These are phyloP conservation scores for Colletotrichum tabaci DNA, from an alignment of 2,329 filamentous ascomycete species.

Conservation along the genomic window DNA sequence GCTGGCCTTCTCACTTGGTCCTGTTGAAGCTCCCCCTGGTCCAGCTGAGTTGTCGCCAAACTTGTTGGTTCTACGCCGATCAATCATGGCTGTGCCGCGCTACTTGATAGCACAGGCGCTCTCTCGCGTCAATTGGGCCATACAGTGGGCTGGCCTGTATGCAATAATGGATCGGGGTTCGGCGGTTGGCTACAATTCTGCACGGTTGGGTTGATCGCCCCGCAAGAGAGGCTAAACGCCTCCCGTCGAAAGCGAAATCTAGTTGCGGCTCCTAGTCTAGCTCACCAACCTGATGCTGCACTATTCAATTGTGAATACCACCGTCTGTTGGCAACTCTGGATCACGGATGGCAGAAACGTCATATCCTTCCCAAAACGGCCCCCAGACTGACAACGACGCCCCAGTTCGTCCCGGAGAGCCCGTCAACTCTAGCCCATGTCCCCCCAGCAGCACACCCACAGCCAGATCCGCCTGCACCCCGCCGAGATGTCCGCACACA, in stretches of 20 bases:
- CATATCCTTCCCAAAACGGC: neutral
- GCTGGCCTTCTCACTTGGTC: conserved; percentile 2
- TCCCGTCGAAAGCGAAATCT: neutral
- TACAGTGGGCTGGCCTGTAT: neutral
- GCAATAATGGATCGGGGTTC: neutral
- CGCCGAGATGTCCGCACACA: neutral
- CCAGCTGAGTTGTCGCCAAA: conserved; percentile 27
- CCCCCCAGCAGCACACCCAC: conserved; percentile 6
- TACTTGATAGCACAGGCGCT: neutral
- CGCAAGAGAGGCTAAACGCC: neutral
- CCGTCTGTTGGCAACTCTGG: neutral
- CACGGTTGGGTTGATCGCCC: neutral
- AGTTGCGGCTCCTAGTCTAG: neutral
- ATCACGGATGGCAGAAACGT: neutral
- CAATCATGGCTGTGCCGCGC: conserved; percentile 23
- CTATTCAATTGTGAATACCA: neutral
- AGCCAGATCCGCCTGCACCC: neutral
- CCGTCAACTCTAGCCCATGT: conserved; percentile 3
- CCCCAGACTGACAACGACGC: neutral
- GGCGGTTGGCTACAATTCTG: neutral
- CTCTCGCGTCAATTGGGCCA: conserved; percentile 11
- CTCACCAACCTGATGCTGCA: neutral
- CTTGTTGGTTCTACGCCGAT: conserved; percentile 5
- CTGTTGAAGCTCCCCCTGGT: conserved; percentile 20
- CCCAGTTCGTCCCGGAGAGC: conserved; percentile 17